These are phyloP conservation scores for Sophora flavescens DNA, from an alignment of 306 rosid species.

Conservation along the genomic window DNA sequence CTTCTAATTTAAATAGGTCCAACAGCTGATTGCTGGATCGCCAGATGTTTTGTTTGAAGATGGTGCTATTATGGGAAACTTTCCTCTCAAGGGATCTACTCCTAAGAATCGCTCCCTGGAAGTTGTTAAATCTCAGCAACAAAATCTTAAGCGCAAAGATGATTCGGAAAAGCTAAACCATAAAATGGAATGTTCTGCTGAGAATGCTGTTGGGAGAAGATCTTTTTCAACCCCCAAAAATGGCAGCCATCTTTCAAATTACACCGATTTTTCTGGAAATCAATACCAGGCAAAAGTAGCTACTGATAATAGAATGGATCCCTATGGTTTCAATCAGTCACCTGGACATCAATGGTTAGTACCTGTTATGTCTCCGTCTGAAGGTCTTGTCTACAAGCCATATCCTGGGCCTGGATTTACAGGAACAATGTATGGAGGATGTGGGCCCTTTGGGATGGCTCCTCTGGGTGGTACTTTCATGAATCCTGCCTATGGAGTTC, in stretches of 20 bases:
- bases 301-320: constrained; percentile 52
- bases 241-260: constrained; percentile 55
- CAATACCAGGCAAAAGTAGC: constrained; percentile 45
- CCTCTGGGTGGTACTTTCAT: constrained; percentile 51
- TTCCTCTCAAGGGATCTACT: constrained; percentile 53
- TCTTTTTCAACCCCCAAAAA: constrained; percentile 55
- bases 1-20: constrained; percentile 64
- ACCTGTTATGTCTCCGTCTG: constrained; percentile 85
- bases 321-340: constrained; percentile 68
- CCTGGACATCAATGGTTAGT: constrained; percentile 76
- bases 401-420: constrained; percentile 60
- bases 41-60: constrained; percentile 75
- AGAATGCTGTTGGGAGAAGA: constrained; percentile 67
- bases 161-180: constrained; percentile 57
- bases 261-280: constrained; percentile 51
- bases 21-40: constrained; percentile 75
- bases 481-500: constrained; percentile 59
- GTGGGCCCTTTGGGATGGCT: constrained; percentile 59
- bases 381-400: constrained; percentile 91
- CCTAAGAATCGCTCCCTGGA: constrained; percentile 52
- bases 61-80: constrained; percentile 57
- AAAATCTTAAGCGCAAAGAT: constrained; percentile 43
- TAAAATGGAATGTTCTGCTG: constrained; percentile 73
- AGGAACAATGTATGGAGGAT: constrained; percentile 60
- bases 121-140: constrained; percentile 42